Evolutionary conservation across 169 alveolate genomes (phyloP), one percentile per base, ranked within the genome.

Genomic region (Plasmodium gonderi): DNA sequence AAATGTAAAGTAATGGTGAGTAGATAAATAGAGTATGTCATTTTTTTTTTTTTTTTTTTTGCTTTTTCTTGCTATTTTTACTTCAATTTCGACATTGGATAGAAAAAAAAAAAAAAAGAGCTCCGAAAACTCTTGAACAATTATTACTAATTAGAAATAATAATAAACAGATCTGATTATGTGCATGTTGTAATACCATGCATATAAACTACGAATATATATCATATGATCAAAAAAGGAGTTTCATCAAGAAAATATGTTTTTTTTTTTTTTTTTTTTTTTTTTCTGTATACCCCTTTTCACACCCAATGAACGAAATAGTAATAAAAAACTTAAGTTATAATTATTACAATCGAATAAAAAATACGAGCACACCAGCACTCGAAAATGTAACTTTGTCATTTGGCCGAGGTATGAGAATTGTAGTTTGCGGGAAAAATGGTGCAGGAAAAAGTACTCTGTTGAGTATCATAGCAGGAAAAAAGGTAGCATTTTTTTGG

Each of bases 391-490:
- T 87, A 26, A 87, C 23, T 54, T 42, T 87, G 45, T 54, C 80
- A 23, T 76, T 87, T 67, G 75, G 54, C 17, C 44, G 74, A 36
- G 93, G 93, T 20, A 87, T 87, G 93, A 38, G 93, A 77, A 36
- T 87, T 54, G 49, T 87, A 3, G 80, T 87, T 49, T 87, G 93
- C 26, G 93, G 93, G n/a, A 87, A 87, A 60, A 87, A 87, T 45
- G 93, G 93, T n/a, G 93, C 93, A 1, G 93, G 93, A 47, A 87
- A 87, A 47, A 87, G 93, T 49, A 87, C 93, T 9, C 64, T 87
- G 17, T 26, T 87, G 44, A 87, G 89, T 54, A 87, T 87, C 64
- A 36, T 87, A 36, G 93, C 93, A 20, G 93, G 93, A 64, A 87
- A 76, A 67, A 87, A 87, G 45, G 93, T 87, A 36, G 65, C 17